Evolutionary conservation across 1,139 yeast genomes (phyloP), one percentile per base, ranked within the genome.

Genomic region (Candida sojae): DNA sequence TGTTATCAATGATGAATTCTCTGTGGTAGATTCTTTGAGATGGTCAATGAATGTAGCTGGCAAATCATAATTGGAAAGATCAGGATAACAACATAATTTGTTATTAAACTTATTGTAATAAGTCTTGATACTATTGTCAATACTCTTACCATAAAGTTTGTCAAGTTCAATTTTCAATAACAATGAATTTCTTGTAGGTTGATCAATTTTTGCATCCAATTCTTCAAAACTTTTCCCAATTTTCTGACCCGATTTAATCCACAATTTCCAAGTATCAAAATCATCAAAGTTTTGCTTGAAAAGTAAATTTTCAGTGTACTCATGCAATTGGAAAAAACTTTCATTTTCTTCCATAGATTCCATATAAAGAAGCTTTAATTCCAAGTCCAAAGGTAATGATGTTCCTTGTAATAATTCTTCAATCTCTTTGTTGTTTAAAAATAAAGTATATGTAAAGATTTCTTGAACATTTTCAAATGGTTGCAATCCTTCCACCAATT

Each of bases 61-160:
- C 26, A 56, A 54, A 8, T 58, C 45, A 55, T 75, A 83, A 5
- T 61, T 60, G 48, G 67, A 71, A 40, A 86, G 64, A 58, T 88
- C 96, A 36, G 71, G 69, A 54, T 73, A 83, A 34, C 89, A 84
- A 57, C 88, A 84, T 30, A 79, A 67, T 58, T 87, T 88, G 43
- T 67, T 54, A 8, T 79, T 77, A 57, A 72, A 77, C 5, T 53
- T 54, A 0, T 60, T 49, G 53, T 80, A 73, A 60, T 86, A 89
- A 0, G 57, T 56, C 2, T 57, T 54, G 2, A 80, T 58, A 0
- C 75, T 65, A 0, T 57, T 55, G 3, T 59, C 52, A 2, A 68
- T 43, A 8, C 42, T 45, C 12, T 56, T 54, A 2, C 50, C 53
- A 0, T 63, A 60, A 0, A 55, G 63, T 1, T 62, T 47, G 1